These are phyloP conservation scores for Penicillium antarcticum DNA, from an alignment of 495 filamentous ascomycete species.

Conservation along the genomic window DNA sequence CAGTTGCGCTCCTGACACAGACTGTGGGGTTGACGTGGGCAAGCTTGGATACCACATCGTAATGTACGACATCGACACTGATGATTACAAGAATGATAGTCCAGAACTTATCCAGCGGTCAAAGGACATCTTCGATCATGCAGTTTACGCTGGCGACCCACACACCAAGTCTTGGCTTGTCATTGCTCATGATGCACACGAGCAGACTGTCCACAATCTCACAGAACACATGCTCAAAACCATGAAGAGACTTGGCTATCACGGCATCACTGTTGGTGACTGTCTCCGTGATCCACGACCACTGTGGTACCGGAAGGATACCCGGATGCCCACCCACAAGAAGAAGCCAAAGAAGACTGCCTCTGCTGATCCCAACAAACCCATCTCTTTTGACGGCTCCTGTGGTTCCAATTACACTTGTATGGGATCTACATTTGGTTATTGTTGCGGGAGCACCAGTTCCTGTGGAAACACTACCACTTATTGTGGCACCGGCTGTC, in stretches of 20 bases:
- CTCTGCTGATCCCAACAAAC: constrained; percentile 32
- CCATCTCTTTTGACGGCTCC: constrained; percentile 49
- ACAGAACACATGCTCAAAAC: constrained; percentile 68
- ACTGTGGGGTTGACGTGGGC: constrained; percentile 59
- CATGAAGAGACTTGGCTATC: constrained; percentile 55
- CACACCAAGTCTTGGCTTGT: constrained; percentile 56
- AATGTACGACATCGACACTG: constrained; percentile 77
- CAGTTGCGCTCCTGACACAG: constrained; percentile 55
- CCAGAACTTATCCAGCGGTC: constrained; percentile 61
- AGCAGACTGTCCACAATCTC: constrained; percentile 72
- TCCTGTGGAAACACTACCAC: constrained; percentile 47
- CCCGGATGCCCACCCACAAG: constrained; percentile 15
- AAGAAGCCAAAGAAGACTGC: constrained; percentile 19
- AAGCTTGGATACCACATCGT: constrained; percentile 71
- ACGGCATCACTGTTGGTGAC: constrained; percentile 69
- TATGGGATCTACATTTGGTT: constrained; percentile 38
- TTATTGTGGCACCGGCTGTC: constrained; percentile 51
- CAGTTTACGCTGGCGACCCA: constrained; percentile 35
- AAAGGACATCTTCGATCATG: constrained; percentile 67
- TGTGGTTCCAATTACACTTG: constrained; percentile 52
- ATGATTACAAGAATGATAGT: constrained; percentile 66
- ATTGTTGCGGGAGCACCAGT: constrained; percentile 39
- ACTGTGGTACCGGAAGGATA: constrained; percentile 65
- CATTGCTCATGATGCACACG: constrained; percentile 78
- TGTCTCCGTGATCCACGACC: constrained; percentile 67